Conservation (phyloP, 441 rosid genomes). For the Erodium chrysanthum region DNA sequence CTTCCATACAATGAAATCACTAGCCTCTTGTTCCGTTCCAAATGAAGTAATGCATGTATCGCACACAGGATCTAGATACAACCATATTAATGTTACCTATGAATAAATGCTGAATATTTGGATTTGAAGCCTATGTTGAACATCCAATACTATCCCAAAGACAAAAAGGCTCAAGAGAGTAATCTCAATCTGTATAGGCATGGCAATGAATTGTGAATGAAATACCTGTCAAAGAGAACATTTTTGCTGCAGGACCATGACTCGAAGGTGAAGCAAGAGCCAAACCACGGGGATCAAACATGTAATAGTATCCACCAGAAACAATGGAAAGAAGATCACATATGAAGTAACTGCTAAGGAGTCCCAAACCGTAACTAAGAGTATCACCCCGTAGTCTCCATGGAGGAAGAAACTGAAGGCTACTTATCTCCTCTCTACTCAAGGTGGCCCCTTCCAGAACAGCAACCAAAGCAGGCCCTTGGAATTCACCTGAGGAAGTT, state of each 20-base stretch:
- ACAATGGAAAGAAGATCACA: constrained; percentile 77
- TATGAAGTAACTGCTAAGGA: constrained; percentile 73
- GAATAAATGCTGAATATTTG: neutral
- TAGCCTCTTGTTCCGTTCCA: neutral
- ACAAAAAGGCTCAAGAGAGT: neutral
- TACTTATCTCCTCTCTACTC: constrained; percentile 81
- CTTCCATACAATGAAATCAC: neutral
- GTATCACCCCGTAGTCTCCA: constrained; percentile 86
- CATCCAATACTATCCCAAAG: neutral
- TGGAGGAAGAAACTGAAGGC: constrained; percentile 93
- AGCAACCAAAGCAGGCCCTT: constrained; percentile 92
- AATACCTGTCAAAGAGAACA: constrained; percentile 82
- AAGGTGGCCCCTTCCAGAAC: constrained; percentile 80
- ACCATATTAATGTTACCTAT: neutral
- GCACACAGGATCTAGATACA: neutral
- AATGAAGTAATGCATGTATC: neutral
- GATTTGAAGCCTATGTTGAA: neutral
- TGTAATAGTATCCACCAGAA: constrained; percentile 84
- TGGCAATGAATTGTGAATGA: constrained; percentile 8
- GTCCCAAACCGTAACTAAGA: constrained; percentile 88
- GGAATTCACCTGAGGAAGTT: constrained; percentile 63
- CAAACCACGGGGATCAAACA: constrained; percentile 89
- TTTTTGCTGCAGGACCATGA: constrained; percentile 71
- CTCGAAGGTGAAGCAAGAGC: constrained; percentile 63
- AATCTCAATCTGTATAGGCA: neutral